Conservation (phyloP, 768 basidiomycete species). For the Calocybe cyanea region DNA sequence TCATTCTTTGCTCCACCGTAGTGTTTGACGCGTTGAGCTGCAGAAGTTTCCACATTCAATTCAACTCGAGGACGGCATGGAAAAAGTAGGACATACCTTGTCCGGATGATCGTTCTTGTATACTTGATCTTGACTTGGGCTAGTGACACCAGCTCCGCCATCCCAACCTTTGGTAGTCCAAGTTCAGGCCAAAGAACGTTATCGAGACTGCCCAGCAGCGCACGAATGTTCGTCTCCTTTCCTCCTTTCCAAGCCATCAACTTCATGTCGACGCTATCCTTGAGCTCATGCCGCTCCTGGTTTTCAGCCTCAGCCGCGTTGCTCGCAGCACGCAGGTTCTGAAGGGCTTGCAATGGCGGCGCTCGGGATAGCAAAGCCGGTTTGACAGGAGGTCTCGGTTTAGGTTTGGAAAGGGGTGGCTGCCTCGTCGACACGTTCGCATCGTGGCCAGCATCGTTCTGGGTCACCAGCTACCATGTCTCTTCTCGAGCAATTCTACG, state of each 20-base stretch:
- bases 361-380: constrained; percentile 11
- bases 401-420: no score
- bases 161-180: constrained; percentile 76
- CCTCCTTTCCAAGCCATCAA: constrained; percentile 79
- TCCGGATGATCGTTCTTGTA: constrained; percentile 98
- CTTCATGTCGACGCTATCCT: constrained; percentile 75
- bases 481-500: no score
- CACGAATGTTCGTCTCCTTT: constrained; percentile 90
- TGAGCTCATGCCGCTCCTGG: constrained; percentile 57
- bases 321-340: constrained; percentile 60
- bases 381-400: constrained; percentile 27
- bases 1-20: constrained; percentile 91
- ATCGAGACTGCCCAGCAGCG: constrained; percentile 83
- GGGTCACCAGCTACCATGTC: no score
- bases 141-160: constrained; percentile 82
- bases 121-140: constrained; percentile 90
- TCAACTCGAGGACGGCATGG: neutral
- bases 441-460: constrained; percentile 10
- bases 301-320: constrained; percentile 76
- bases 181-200: constrained; percentile 80
- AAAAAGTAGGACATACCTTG: constrained; percentile 53
- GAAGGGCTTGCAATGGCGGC: constrained; percentile 57
- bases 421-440: constrained; percentile 10
- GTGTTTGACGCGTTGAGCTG: constrained; percentile 77
- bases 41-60: constrained; percentile 2